A percentile compares a stretch with the other conserved stretches of the same genome.
phyloP scores from a whole-genome alignment of 345 rosid genomes.

The Tarenaya hassleriana region DNA sequence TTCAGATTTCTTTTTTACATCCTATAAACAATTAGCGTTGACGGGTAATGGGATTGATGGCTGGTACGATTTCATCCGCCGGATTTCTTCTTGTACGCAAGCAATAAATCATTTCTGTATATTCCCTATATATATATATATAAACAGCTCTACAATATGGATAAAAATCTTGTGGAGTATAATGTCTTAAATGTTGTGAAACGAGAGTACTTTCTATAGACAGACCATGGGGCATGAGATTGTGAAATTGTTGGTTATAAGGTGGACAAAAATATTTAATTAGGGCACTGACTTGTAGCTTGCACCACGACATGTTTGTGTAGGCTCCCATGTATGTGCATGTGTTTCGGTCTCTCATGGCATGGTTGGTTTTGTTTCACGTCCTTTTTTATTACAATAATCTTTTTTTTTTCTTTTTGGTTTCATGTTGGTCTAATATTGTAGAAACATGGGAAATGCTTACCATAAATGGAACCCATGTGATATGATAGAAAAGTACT shows the following conservation, averaged over 20 bases:
- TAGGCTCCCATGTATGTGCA: conserved; percentile 36
- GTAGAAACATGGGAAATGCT: conserved; percentile 28
- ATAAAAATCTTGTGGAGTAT: conserved; percentile 17
- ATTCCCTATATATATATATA: too few relatives aligned
- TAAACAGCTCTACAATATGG: too few relatives aligned
- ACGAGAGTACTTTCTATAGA: conserved; percentile 15
- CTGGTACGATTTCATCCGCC: too few relatives aligned
- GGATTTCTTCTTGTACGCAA: too few relatives aligned
- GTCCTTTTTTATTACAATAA: conserved; percentile 16
- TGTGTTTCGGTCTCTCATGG: conserved; percentile 35
- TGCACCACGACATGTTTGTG: conserved; percentile 18
- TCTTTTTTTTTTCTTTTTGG: too few relatives aligned
- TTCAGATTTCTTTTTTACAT: too few relatives aligned
- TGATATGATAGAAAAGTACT: conserved; percentile 24
- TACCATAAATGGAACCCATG: conserved; percentile 38
- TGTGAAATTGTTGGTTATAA: conserved; percentile 28
- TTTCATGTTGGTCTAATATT: conserved; percentile 32
- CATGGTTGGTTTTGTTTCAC: conserved; percentile 31
- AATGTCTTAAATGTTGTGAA: conserved; percentile 25
- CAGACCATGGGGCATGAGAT: conserved; percentile 25
- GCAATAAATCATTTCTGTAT: too few relatives aligned
- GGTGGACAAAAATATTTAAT: conserved; percentile 29
- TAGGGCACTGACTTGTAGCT: conserved; percentile 22
- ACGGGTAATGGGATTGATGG: too few relatives aligned
- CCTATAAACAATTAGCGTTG: too few relatives aligned